Evolutionary conservation across 768 basidiomycete species (phyloP), one percentile per base, ranked within the genome.

Genomic region (Gymnopilus dilepis): DNA sequence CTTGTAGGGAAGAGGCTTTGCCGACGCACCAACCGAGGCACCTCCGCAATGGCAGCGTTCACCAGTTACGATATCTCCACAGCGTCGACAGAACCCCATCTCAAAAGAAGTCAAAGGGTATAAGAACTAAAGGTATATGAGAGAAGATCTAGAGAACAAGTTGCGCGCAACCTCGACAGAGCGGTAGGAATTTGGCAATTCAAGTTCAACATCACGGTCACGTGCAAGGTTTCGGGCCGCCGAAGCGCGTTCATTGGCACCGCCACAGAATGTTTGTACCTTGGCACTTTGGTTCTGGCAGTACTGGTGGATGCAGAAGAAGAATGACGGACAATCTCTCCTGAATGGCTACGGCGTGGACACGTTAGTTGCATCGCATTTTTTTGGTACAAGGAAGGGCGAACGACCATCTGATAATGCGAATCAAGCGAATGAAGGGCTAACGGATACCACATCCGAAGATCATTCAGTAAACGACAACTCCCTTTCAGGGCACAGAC

Each of bases 81-180:
- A 95, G 71, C 91, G 82, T 61, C 90, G 84, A 77, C 93, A 95
- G 69, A 94, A 94, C 22, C 89, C 90, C 92, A 94, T 94, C 21
- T 22, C 54, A 37, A 48, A 17, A 30, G 47, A 50, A 17, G 37
- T 19, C 17, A 26, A 34, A 54, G 38, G 17, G 21, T 54, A 28
- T 54, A 40, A 37, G 26, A 26, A 54, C 3, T 24, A 22, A 26
- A 40, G 19, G 52, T 40, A 54, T 37, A 54, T 26, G 34, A 17
- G 17, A 26, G 22, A 38, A 37, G 51, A n/a, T n/a, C n/a, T n/a
- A n/a, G n/a, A 19, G 28, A 26, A 26, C 45, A 47, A 50, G 47
- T 50, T 13, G 17, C 7, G 15, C n/a, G 17, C 47, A 50, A 31
- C 47, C 9, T 50, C 26, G 31, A 50, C 47, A 50, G 30, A 50